Evolutionary conservation across 2,329 filamentous ascomycete genomes (phyloP), one percentile per base, ranked within the genome.

Genomic region (Pyrenochaeta sp.): DNA sequence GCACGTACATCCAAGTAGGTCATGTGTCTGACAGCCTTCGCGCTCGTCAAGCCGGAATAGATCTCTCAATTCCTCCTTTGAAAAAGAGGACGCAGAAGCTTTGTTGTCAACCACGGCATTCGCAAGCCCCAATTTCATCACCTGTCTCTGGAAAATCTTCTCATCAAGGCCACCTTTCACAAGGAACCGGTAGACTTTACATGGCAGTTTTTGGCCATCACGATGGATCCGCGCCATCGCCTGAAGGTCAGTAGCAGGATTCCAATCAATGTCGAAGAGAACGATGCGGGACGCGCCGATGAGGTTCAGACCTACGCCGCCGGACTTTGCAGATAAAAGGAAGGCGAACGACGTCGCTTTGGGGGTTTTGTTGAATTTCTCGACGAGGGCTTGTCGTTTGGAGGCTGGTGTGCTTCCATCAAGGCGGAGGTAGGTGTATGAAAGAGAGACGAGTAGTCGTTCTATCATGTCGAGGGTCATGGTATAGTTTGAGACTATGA

Each of bases 401-500:
- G 77, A 77, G 0, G 84, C 72, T 1, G 88, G 85, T 0, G 87
- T 90, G 18, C 82, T 85, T 27, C 89, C 89, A 63, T 91, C 89
- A 0, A 91, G 82, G 4, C 89, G 86, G n/a, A 89, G 79, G 67
- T 84, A 89, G 1, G 81, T 79, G 52, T 90, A 82, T 1, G 82
- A 83, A 14, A 88, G 78, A 1, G 85, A 84, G 2, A 80, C 77
- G 3, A 91, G 79, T 1, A 90, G 81, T 2, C 80, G 82, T 37
- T 83, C 83, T 3, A 91, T 82, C 56, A 91, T 80, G 62, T 89
- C 86, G 9, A 91, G 81, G 0, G 89, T 91, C 9, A 86, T 85
- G 0, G 89, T 91, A 69, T 90, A 91, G 67, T 91, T 90, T 17
- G 88, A 90, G n/a, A 91, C 87, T 7, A 91, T 79, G 9, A 91